Base-by-base conservation (phyloP, 306 rosid genomes). In the Malus asiatica region DNA sequence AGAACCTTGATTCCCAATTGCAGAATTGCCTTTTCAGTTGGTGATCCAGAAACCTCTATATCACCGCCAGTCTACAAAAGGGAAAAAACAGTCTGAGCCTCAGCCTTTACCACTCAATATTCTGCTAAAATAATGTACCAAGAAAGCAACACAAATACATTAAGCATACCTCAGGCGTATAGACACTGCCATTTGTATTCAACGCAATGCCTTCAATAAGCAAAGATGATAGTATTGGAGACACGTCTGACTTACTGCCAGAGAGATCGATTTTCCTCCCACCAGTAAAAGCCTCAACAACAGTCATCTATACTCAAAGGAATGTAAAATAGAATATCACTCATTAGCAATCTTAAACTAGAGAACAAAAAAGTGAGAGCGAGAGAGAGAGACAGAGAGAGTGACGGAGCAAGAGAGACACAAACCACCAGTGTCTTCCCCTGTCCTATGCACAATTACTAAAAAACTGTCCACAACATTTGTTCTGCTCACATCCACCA, bases 21-120 rank as follows among this genome's bases (percentile, higher is more conserved):
- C 73, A 93, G 87, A 79, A 93, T 91, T 55, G 98, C 97, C 84
- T 87, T 91, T 73, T 93, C 98, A 7, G 98, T 93, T 30, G 98
- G 98, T 82, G 98, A 93, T 52, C 98, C 98, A 74, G 96, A 83
- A 83, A 93, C 82, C 84, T 89, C 98, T 40, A 82, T 63, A 48
- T 79, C 86, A 68, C 79, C 84, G 51, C 86, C 83, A n/a, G 80
- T 70, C 98, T 91, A 75, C 73, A 70, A 78, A 44, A 33, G 27
- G 71, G 45, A n/a, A 86, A 44, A 22, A 63, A 76, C 52, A 18
- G n/a, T 23, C 51, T 18, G 19, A 44, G 29, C 63, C n/a, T 14
- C 16, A 60, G 29, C 71, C 64, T 71, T 53, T 3, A 40, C 6
- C 6, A 27, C 15, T 22, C 20, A 40, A 25, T 42, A 44, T 60